Base-by-base conservation (phyloP, 139 green algal species). In the Haematococcus lacustris region DNA sequence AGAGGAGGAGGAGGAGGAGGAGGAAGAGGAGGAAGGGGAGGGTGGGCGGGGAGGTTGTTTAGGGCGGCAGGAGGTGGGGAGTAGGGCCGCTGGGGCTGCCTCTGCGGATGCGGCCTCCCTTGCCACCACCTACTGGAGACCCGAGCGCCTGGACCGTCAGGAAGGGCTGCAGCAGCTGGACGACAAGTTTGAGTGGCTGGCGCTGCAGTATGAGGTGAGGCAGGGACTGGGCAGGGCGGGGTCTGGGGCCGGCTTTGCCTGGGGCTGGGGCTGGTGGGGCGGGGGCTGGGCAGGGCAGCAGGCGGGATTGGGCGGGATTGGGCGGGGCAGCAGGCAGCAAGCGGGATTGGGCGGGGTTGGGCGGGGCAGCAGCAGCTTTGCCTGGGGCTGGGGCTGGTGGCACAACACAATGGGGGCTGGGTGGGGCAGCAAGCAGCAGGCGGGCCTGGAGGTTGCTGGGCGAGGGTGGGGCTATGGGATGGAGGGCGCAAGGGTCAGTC, bases 81-180 rank as follows among this genome's bases (percentile, higher is more conserved):
- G 53, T 43, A 1, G 23, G 3, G 34, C 66, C 28, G n/a, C n/a
- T n/a, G n/a, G n/a, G n/a, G n/a, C n/a, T 25, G 32, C 43, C 38
- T 37, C 1, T 30, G 32, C 40, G 66, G 13, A 21, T 40, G 76
- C 76, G 9, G 66, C n/a, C 2, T 91, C 84, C 37, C 87, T 94
- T 30, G 89, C 84, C 0, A 89, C 83, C 4, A 89, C 81, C 30
- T 92, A 91, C 57, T 94, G 89, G 89, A 76, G 87, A 26, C 78
- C 83, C 13, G 87, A 91, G 82, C 81, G 89, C 3, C n/a, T 70
- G 2, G 89, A 94, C 76, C 74, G 88, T 9, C 85, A 83, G 67
- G 69, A 76, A 32, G 38, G 73, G 51, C 70, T 89, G 57, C 70
- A 76, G 13, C 70, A 77, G 13, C 80, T 91, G 33, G 88, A 92